A percentile compares a stretch with the other conserved stretches of the same genome.
Evolutionary conservation across 2,329 filamentous ascomycete genomes (phyloP).

Genomic region (Tolypocladium pustulatum): DNA sequence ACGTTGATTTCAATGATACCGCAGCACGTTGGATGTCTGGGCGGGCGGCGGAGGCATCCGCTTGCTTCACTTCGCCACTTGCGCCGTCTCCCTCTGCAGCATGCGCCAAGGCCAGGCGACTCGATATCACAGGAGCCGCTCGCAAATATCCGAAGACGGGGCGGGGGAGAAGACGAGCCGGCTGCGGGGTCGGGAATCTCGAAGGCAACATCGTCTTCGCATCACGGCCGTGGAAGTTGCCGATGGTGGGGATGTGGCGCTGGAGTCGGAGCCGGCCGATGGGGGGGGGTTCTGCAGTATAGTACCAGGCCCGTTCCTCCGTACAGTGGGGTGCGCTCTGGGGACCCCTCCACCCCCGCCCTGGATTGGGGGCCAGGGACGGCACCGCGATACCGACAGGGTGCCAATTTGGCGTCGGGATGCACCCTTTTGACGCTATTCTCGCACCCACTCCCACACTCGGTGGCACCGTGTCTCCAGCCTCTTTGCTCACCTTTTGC

Average conservation of each 20-base stretch:
- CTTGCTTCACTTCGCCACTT: not conserved
- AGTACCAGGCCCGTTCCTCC: too few species aligned
- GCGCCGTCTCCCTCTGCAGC: not conserved
- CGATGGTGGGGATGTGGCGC: conserved; percentile 15
- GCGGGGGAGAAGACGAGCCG: not conserved
- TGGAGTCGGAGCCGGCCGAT: conserved; percentile 25
- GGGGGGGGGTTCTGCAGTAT: not conserved
- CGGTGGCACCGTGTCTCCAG: not conserved
- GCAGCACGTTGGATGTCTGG: not conserved
- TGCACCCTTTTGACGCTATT: not conserved
- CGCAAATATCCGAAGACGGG: not conserved
- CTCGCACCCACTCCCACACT: not conserved
- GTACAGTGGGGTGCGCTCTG: too few species aligned
- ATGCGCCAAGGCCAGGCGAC: not conserved
- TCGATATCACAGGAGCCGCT: not conserved
- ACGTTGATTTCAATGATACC: not conserved
- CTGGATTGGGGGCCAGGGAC: not conserved
- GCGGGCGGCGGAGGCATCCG: not conserved
- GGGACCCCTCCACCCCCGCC: not conserved
- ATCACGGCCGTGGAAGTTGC: conserved; percentile 13
- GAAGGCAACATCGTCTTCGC: not conserved
- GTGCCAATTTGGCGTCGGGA: not conserved
- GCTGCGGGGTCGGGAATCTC: not conserved
- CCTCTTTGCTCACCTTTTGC: not conserved
- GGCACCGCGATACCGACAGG: not conserved